These are phyloP conservation scores for Fomitopsis pinicola DNA, from an alignment of 1,284 basidiomycete genomes.

Conservation along the genomic window DNA sequence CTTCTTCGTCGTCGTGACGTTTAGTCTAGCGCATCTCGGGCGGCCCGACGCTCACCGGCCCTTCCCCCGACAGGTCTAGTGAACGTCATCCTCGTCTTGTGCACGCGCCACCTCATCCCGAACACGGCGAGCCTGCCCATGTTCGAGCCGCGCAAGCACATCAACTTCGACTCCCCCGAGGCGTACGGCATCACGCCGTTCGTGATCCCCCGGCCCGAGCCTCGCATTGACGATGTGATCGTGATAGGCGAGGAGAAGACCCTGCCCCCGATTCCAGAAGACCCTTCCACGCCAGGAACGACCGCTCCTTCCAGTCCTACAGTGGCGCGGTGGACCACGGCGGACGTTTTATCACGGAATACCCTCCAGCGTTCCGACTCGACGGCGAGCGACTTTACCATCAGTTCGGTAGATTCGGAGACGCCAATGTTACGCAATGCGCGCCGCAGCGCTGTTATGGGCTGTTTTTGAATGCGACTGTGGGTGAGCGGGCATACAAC, in stretches of 20 bases:
- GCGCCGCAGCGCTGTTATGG: not conserved
- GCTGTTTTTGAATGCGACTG: not conserved
- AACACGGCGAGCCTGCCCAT: constrained; percentile 23
- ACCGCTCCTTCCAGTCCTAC: not conserved
- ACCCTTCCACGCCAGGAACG: not conserved
- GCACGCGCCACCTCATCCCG: constrained; percentile 27
- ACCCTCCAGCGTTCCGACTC: not conserved
- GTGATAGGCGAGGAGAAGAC: not conserved
- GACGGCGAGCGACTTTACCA: constrained; percentile 2
- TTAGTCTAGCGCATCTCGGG: not conserved
- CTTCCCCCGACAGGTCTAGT: constrained; percentile 23
- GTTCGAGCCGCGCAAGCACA: constrained; percentile 23
- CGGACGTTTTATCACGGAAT: not conserved
- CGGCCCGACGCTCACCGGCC: not conserved
- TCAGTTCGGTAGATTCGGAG: constrained; percentile 11
- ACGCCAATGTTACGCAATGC: constrained; percentile 11
- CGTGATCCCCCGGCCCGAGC: constrained; percentile 14
- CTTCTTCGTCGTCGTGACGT: not conserved
- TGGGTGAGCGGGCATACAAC: no score
- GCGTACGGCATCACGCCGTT: constrained; percentile 31
- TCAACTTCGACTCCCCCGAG: constrained; percentile 21
- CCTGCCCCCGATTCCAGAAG: not conserved
- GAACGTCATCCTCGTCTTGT: constrained; percentile 28
- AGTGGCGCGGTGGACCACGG: not conserved
- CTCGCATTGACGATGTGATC: not conserved